phyloP scores from a whole-genome alignment of 73 alveolate species.

The Uronychia setigera region DNA sequence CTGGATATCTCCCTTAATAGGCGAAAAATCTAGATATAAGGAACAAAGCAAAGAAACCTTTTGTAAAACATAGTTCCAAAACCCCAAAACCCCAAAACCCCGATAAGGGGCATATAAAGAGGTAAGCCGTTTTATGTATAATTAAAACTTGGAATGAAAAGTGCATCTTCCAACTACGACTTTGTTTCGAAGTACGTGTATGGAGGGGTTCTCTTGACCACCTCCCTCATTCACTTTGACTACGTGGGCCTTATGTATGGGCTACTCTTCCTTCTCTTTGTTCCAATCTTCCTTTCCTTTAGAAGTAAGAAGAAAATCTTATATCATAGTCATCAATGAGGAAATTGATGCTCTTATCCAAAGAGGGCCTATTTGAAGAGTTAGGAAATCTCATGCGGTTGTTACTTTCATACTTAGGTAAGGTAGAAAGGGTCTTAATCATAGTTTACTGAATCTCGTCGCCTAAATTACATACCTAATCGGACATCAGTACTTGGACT shows the following conservation, averaged over 20 bases:
- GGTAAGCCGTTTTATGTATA: not conserved
- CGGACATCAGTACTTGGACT: not conserved
- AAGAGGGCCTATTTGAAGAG: not conserved
- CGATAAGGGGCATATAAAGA: too few relatives aligned
- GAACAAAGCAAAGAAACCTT: constrained; percentile 5
- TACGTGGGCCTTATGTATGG: not conserved
- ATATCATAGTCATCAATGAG: not conserved
- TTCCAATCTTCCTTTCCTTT: not conserved
- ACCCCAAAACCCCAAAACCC: constrained; percentile 63
- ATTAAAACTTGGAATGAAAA: not conserved
- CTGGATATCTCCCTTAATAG: constrained; percentile 8
- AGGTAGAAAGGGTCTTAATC: not conserved
- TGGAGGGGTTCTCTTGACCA: not conserved
- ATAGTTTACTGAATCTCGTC: not conserved
- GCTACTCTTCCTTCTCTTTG: not conserved
- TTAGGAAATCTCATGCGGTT: not conserved
- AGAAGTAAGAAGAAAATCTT: not conserved
- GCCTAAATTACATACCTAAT: not conserved
- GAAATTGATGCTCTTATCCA: not conserved
- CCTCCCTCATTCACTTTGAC: not conserved
- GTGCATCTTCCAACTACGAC: not conserved
- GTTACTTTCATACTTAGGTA: not conserved
- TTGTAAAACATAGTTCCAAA: constrained; percentile 22
- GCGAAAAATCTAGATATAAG: constrained; percentile 18
- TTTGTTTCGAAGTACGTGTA: not conserved